Conservation (phyloP, 441 rosid genomes). For the Aquilaria agallochum region DNA sequence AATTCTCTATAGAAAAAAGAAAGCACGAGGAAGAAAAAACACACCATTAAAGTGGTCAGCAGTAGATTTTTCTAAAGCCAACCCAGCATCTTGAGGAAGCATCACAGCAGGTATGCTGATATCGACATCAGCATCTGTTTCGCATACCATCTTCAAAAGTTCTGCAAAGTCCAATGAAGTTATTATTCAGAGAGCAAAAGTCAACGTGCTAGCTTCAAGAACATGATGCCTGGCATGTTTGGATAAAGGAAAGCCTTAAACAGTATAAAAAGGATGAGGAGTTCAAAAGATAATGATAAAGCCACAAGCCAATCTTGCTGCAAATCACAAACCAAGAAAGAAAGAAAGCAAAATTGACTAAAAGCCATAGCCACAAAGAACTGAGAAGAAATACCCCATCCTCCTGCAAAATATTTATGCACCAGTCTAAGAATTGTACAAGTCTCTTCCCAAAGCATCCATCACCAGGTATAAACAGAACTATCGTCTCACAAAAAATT, state of each 20-base stretch:
- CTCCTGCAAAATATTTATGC: too few relatives aligned
- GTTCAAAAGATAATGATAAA: not conserved
- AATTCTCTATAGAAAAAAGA: not conserved
- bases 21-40: slow-evolving; percentile 5
- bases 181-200: slow-evolving; percentile 8
- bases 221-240: too few relatives aligned
- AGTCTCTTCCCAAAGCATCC: too few relatives aligned
- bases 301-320: not conserved
- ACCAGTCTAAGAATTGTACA: too few relatives aligned
- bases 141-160: slow-evolving; percentile 70
- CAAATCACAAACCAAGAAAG: too few relatives aligned
- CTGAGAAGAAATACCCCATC: too few relatives aligned
- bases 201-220: not conserved
- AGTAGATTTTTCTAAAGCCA: slow-evolving; percentile 25
- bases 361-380: too few relatives aligned
- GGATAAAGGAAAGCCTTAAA: too few relatives aligned
- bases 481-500: too few relatives aligned
- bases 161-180: slow-evolving; percentile 28
- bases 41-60: slow-evolving; percentile 23
- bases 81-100: slow-evolving; percentile 69
- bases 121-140: slow-evolving; percentile 38
- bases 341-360: too few relatives aligned
- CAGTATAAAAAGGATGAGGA: too few relatives aligned
- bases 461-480: too few relatives aligned
- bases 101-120: slow-evolving; percentile 51